Percentiles rank a stretch among this genome's conserved stretches.
Evolutionary conservation across 139 green algal species (phyloP).

Genomic region (Ettlia oleoabundans): DNA sequence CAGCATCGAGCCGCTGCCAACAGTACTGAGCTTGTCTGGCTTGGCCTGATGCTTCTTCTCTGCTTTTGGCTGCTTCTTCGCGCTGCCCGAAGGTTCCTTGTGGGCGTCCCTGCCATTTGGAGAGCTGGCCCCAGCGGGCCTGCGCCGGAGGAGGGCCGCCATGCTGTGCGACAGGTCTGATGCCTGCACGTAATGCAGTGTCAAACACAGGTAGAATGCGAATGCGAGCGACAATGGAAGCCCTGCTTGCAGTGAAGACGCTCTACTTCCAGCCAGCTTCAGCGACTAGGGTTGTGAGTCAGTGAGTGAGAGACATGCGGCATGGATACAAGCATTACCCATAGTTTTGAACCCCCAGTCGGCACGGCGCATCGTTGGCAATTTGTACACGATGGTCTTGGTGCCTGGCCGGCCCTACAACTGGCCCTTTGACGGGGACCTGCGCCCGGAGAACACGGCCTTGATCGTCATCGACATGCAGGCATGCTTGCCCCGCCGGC

Average conservation of each 20-base stretch:
- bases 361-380: too few species aligned
- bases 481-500: slow-evolving; percentile 7
- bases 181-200: too few species aligned
- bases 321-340: too few species aligned
- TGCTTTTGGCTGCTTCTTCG: background rate
- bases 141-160: background rate
- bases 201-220: too few species aligned
- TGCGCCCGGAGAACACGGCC: slow-evolving; percentile 54
- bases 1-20: background rate
- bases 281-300: background rate
- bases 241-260: background rate
- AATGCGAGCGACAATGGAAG: background rate
- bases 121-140: background rate
- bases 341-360: too few species aligned
- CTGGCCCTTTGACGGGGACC: slow-evolving; percentile 59
- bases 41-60: background rate
- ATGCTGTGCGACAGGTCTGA: background rate
- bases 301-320: background rate
- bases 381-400: too few species aligned
- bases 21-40: background rate
- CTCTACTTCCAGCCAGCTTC: background rate
- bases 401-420: slow-evolving; percentile 50
- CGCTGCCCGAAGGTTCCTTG: too few species aligned
- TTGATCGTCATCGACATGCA: slow-evolving; percentile 80
- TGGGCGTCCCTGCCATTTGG: too few species aligned